Percentiles rank a stretch among this genome's conserved stretches.
These are phyloP conservation scores for Xylariaceae sp. DNA, from an alignment of 2,329 filamentous ascomycete genomes.

Conservation along the genomic window DNA sequence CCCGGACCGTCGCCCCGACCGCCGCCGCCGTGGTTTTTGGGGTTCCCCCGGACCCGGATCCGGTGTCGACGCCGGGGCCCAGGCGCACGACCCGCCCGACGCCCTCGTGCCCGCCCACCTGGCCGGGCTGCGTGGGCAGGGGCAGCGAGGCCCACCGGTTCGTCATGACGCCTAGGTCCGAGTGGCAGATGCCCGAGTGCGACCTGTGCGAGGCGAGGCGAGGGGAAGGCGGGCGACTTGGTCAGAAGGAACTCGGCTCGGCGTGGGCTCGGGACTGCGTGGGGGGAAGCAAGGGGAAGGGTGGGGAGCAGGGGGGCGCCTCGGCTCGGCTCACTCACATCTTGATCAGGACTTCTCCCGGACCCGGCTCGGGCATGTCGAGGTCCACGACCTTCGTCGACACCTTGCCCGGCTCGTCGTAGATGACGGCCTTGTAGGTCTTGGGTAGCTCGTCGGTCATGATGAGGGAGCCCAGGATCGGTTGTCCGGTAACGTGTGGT, in stretches of 20 bases:
- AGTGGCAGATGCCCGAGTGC: constrained; percentile 13
- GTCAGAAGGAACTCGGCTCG: no score
- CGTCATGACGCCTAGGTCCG: constrained; percentile 8
- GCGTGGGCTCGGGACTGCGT: not conserved
- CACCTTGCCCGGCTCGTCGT: constrained; percentile 9
- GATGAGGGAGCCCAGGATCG: no score
- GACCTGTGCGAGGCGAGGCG: constrained; percentile 2
- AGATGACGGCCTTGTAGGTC: constrained; percentile 13
- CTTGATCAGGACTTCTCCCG: constrained; percentile 12
- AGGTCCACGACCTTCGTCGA: constrained; percentile 10
- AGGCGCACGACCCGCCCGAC: constrained; percentile 10
- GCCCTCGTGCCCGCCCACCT: constrained; percentile 13
- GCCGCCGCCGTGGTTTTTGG: no score
- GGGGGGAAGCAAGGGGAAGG: not conserved
- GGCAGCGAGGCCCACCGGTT: constrained; percentile 7
- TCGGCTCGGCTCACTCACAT: constrained; percentile 1
- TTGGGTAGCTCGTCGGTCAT: constrained; percentile 4
- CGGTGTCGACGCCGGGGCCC: constrained; percentile 6
- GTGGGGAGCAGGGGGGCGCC: not conserved
- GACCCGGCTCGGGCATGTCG: constrained; percentile 9
- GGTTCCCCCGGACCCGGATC: no score
- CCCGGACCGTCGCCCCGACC: constrained; percentile 3
- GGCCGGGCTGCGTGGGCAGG: constrained; percentile 2
- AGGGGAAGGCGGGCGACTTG: no score
- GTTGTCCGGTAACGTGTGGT: no score